Conservation (phyloP, 371 early-diverging fungal genomes). For the Encephalitozoon cuniculi region DNA sequence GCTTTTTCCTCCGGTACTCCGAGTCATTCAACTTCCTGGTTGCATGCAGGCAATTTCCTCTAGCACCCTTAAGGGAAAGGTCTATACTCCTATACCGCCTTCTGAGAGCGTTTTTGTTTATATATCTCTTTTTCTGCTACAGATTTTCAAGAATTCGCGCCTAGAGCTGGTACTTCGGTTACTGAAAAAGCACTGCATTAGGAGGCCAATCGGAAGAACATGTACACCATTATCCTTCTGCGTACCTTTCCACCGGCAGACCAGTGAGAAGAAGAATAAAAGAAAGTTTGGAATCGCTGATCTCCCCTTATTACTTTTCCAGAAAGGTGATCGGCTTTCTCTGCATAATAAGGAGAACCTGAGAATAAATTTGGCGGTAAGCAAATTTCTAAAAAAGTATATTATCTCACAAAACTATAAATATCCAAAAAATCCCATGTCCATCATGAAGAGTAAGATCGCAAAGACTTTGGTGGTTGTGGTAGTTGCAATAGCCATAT, state of each 20-base stretch:
- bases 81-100: neutral
- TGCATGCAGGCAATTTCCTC: neutral
- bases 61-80: neutral
- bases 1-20: constrained; percentile 1
- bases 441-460: neutral
- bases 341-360: neutral
- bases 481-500: neutral
- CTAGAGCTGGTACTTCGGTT: neutral
- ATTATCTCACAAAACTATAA: neutral
- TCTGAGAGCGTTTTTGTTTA: neutral
- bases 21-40: constrained; percentile 3
- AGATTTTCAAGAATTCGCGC: neutral
- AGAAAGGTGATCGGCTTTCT: neutral
- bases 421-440: neutral
- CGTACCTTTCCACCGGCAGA: too few relatives aligned
- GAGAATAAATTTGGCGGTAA: neutral
- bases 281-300: neutral
- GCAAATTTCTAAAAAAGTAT: neutral
- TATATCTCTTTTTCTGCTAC: neutral
- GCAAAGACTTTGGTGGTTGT: too few relatives aligned
- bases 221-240: too few relatives aligned
- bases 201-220: neutral
- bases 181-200: neutral
- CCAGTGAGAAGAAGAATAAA: too few relatives aligned
- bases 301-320: neutral